Base-by-base conservation (phyloP, 441 rosid genomes). In the Pelargonium myrrhifolium region DNA sequence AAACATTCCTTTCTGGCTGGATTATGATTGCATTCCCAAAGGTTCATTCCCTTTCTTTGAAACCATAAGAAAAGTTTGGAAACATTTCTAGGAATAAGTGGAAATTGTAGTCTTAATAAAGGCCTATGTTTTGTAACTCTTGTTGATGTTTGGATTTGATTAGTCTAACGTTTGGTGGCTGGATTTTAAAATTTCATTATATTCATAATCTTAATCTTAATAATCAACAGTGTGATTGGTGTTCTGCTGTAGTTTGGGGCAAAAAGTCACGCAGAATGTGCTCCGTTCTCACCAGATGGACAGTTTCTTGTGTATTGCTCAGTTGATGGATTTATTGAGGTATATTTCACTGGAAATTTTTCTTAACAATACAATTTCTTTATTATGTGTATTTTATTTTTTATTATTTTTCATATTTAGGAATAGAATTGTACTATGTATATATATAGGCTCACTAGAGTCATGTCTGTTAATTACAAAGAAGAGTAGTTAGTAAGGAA, bases 281-380 rank as follows among this genome's bases (percentile, higher is more conserved):
- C 93, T 68, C 79, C 83, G 68, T 89, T 95, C 80, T 95, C 99
- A 58, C 97, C 96, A 64, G 99, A 95, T 78, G 99, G 99, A 68
- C 99, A 95, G 75, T 95, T 90, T 79, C 98, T 95, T 72, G 96
- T 88, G 72, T 92, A 97, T 69, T 87, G 85, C 68, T 95, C 99
- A 67, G 94, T 95, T 70, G 99, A 95, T 83, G 99, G 99, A 62
- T 92, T 92, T 83, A 86, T 95, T 72, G 97, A 95, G 96, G 98
- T 92, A 79, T 59, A 62, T 72, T 72, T 55, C 42, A 65, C 45
- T 8, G 1, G n/a, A n/a, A 15, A 49, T 31, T 28, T 61, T 35
- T 40, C 9, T 22, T 3, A 0, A 62, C 15, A 65, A 56, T 66
- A 67, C 73, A 62, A 55, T 53, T 45, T 66, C 64, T 43, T 40